A percentile compares a stretch with the other conserved stretches of the same genome.
Conservation (phyloP, 2,329 filamentous ascomycete genomes). For the Calonectria multiphialidica region DNA sequence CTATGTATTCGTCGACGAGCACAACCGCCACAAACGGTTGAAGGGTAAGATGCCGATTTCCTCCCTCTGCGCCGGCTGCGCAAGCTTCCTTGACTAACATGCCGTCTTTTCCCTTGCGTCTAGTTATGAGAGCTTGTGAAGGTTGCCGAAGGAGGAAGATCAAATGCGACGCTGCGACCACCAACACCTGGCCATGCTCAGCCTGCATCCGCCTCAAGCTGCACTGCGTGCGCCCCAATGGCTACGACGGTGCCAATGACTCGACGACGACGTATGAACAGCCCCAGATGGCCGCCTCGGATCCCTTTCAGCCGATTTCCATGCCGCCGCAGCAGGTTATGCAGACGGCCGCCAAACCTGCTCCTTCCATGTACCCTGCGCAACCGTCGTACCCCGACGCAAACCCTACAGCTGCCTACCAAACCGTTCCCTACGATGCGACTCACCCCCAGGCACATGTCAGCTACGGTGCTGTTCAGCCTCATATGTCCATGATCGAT, state of each 20-base stretch:
- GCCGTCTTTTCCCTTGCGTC: background rate
- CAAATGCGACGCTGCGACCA: conserved; percentile 96
- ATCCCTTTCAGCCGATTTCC: conserved; percentile 62
- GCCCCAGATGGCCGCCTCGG: conserved; percentile 45
- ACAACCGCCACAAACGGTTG: conserved; percentile 95
- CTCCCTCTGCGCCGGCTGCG: background rate
- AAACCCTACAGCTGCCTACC: conserved; percentile 56
- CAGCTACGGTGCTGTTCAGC: conserved; percentile 65
- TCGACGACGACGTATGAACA: conserved; percentile 50
- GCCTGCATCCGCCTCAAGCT: conserved; percentile 93
- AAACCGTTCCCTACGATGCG: conserved; percentile 61
- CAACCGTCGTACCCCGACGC: conserved; percentile 63
- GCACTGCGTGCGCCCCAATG: conserved; percentile 90
- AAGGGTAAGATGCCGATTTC: conserved; percentile 74
- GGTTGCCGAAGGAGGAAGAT: conserved; percentile 96
- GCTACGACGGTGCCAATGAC: conserved; percentile 67
- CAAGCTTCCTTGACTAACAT: conserved; percentile 19
- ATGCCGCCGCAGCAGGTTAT: conserved; percentile 63
- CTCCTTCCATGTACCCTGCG: conserved; percentile 58
- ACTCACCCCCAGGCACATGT: conserved; percentile 59
- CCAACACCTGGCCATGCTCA: conserved; percentile 97
- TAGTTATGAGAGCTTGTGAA: conserved; percentile 97
- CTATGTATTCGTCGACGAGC: conserved; percentile 99
- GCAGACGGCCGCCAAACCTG: conserved; percentile 54
- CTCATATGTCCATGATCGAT: conserved; percentile 63